phyloP scores from a whole-genome alignment of 306 rosid genomes.

The Gastrolobium villosum region DNA sequence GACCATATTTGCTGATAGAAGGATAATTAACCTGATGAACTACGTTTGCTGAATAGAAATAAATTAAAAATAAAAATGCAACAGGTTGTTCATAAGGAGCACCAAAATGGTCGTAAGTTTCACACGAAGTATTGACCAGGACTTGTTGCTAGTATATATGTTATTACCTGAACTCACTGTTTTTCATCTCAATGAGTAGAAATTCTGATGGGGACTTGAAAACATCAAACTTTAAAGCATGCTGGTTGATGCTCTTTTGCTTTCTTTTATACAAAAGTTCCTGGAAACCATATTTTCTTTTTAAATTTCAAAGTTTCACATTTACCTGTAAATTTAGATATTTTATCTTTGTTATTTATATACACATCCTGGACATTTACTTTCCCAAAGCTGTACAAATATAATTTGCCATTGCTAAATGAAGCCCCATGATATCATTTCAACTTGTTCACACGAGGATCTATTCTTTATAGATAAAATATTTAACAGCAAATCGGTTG shows the following conservation, averaged over 20 bases:
- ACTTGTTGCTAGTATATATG: background rate
- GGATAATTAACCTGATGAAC: background rate
- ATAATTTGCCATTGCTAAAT: background rate
- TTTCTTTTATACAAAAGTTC: slow-evolving; percentile 19
- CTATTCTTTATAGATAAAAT: slow-evolving; percentile 25
- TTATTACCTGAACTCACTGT: slow-evolving; percentile 8
- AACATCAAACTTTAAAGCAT: slow-evolving; percentile 28
- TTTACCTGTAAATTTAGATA: background rate
- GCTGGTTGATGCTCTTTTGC: slow-evolving; percentile 23
- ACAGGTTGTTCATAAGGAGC: slow-evolving; percentile 2
- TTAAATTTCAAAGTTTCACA: slow-evolving; percentile 33
- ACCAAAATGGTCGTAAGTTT: slow-evolving; percentile 42
- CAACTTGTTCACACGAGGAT: slow-evolving; percentile 38
- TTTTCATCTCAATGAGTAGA: slow-evolving; percentile 28
- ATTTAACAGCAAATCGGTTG: slow-evolving; percentile 37
- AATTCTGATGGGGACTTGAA: slow-evolving; percentile 31
- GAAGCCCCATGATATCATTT: slow-evolving; percentile 6
- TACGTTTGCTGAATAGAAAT: slow-evolving; percentile 22
- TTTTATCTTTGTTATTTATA: background rate
- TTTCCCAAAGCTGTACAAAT: background rate
- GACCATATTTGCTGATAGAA: slow-evolving; percentile 39
- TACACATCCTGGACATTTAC: slow-evolving; percentile 1
- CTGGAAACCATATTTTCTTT: slow-evolving; percentile 20
- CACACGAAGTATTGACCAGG: slow-evolving; percentile 40
- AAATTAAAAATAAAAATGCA: background rate